Evolutionary conservation across 805 yeast genomes (phyloP), one percentile per base, ranked within the genome.

Genomic region (Starmerella vaccinii): DNA sequence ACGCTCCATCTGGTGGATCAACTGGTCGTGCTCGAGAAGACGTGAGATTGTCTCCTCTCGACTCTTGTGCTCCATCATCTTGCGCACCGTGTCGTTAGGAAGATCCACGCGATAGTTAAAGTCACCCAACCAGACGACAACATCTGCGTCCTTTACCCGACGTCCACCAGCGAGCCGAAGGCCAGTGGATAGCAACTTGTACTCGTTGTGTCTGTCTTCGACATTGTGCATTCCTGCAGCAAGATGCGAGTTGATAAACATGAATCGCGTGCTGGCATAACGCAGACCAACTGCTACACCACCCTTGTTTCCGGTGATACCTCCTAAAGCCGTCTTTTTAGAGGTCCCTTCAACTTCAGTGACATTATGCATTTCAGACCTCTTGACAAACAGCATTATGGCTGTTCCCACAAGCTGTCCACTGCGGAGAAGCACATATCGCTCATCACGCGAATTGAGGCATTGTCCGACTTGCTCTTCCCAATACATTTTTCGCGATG

Each of bases 261-360:
- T 88, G 61, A 88, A 82, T 1, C 83, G 73, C 0, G 95, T 82
- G 29, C 80, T 76, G 0, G 92, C 92, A 65, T 76, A 86, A 46
- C 82, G 78, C 67, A 90, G 84, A 54, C 96, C 75, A 15, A 92
- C 86, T 0, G 95, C 96, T 53, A 89, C 94, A 4, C 94, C 96
- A 41, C 98, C 98, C 65, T 90, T 90, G 65, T 92, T 90, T 16
- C 97, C 98, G 0, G 97, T 79, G 70, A 92, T 90, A 41, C 98
- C 98, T 34, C 97, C 96, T 49, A 92, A 71, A 0, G 97, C 98
- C 0, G 97, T 90, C 66, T 90, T 90, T 61, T 89, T 90, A 12
- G 84, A 76, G n/a, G 89, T 76, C n/a, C 97, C 97, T 58, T 88
- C 89, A 5, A 92, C 96, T 61, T 83, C 82, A 13, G 85, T 84